Evolutionary conservation across 345 rosid genomes (phyloP).

Genomic region (Fremontodendron californicum): DNA sequence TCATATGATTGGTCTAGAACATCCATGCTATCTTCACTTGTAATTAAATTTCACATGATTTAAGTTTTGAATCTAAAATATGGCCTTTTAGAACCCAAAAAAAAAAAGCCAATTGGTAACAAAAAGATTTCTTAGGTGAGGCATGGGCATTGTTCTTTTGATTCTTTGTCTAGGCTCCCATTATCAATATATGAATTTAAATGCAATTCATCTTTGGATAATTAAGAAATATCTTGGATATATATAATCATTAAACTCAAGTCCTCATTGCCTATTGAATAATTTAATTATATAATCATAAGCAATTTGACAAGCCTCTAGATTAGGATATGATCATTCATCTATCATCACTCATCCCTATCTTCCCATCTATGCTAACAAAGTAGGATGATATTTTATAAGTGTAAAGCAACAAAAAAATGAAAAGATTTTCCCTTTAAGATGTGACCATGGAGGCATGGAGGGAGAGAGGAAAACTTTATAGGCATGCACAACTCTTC

Average conservation of each 20-base stretch:
- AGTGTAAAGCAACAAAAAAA: neutral
- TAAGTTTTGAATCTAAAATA: neutral
- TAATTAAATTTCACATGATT: neutral
- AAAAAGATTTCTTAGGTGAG: no score
- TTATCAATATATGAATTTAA: neutral
- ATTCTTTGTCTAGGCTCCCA: neutral
- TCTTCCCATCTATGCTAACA: neutral
- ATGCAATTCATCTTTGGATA: neutral
- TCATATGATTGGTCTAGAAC: no score
- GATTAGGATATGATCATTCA: neutral
- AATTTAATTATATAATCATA: neutral
- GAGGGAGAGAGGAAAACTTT: neutral
- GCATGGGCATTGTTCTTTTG: no score
- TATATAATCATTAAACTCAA: neutral
- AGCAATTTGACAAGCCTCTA: neutral
- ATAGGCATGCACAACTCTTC: neutral
- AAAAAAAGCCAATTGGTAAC: no score
- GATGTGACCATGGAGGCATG: neutral
- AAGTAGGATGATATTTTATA: neutral
- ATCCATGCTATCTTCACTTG: no score
- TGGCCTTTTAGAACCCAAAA: no score
- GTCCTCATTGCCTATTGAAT: neutral
- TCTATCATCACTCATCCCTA: neutral
- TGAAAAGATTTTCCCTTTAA: neutral
- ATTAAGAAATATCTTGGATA: neutral